Conservation (phyloP, 164 flowering plant species). For the Kalanchoe fedtschenkoi region DNA sequence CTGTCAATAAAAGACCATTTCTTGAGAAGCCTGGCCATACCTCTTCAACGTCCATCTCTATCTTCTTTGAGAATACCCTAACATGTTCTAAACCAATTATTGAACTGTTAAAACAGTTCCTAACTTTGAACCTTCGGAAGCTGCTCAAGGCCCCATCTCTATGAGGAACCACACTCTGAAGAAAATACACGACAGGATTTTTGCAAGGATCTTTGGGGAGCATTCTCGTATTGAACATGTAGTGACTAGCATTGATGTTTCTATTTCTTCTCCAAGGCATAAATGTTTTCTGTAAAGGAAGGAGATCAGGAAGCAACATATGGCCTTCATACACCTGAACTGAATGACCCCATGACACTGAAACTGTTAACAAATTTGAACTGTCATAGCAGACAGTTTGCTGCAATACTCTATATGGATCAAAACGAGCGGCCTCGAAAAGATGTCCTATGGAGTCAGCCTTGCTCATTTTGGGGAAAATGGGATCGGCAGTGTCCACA, state of each 20-base stretch:
- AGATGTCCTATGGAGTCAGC: slow-evolving; percentile 44
- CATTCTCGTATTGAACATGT: slow-evolving; percentile 53
- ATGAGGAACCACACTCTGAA: slow-evolving; percentile 30
- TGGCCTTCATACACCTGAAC: slow-evolving; percentile 58
- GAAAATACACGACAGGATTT: slow-evolving; percentile 38
- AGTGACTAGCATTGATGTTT: slow-evolving; percentile 17
- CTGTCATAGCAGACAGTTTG: slow-evolving; percentile 67
- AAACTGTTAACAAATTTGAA: slow-evolving; percentile 36
- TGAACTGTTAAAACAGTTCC: slow-evolving; percentile 21
- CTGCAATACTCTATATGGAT: slow-evolving; percentile 58
- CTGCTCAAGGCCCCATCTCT: slow-evolving; percentile 24
- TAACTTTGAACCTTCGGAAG: slow-evolving; percentile 24
- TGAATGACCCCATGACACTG: slow-evolving; percentile 77
- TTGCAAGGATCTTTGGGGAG: slow-evolving; percentile 50
- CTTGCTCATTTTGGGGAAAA: slow-evolving; percentile 56
- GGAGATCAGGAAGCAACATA: slow-evolving; percentile 49
- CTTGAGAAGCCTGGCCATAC: slow-evolving; percentile 17
- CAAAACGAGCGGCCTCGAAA: slow-evolving; percentile 41
- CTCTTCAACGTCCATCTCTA: slow-evolving; percentile 36
- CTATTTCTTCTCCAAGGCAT: slow-evolving; percentile 49
- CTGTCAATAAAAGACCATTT: background rate
- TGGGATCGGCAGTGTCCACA: slow-evolving; percentile 52
- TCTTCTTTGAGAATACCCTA: slow-evolving; percentile 36
- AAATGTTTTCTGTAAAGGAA: slow-evolving; percentile 44
- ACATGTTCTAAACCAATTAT: slow-evolving; percentile 26